These are phyloP conservation scores for Xylaria multiplex DNA, from an alignment of 2,329 filamentous ascomycete species.

Conservation along the genomic window DNA sequence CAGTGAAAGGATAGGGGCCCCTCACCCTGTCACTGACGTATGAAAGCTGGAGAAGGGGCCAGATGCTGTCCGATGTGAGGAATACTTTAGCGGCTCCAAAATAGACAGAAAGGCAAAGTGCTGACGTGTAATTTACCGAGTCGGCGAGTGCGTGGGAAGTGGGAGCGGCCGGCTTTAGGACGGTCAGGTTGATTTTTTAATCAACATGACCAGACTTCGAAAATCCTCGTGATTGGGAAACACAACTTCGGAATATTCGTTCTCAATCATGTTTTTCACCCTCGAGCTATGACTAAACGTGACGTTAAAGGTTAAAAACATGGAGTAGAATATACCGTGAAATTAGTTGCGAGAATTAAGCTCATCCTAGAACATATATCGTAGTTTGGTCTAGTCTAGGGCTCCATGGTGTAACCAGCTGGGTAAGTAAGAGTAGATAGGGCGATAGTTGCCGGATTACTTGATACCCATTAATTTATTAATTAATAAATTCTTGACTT, in stretches of 20 bases:
- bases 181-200: slow-evolving; percentile 28
- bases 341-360: background rate
- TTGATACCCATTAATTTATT: too few relatives aligned
- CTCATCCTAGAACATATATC: slow-evolving; percentile 20
- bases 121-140: slow-evolving; percentile 22
- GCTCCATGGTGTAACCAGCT: slow-evolving; percentile 26
- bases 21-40: background rate
- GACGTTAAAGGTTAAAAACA: slow-evolving; percentile 25
- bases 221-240: slow-evolving; percentile 34
- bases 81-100: slow-evolving; percentile 12
- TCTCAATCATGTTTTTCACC: slow-evolving; percentile 32
- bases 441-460: too few relatives aligned
- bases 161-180: slow-evolving; percentile 8
- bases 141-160: slow-evolving; percentile 9
- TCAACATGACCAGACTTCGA: slow-evolving; percentile 28
- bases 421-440: slow-evolving; percentile 2
- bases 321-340: too few relatives aligned
- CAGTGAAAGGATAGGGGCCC: too few relatives aligned
- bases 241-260: slow-evolving; percentile 29
- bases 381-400: slow-evolving; percentile 3
- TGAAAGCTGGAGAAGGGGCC: background rate
- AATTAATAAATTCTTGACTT: too few relatives aligned
- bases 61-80: background rate
- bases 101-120: slow-evolving; percentile 15
- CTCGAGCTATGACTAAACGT: slow-evolving; percentile 23